Evolutionary conservation across 1,284 basidiomycete genomes (phyloP).

Genomic region (Apiotrichum porosum): DNA sequence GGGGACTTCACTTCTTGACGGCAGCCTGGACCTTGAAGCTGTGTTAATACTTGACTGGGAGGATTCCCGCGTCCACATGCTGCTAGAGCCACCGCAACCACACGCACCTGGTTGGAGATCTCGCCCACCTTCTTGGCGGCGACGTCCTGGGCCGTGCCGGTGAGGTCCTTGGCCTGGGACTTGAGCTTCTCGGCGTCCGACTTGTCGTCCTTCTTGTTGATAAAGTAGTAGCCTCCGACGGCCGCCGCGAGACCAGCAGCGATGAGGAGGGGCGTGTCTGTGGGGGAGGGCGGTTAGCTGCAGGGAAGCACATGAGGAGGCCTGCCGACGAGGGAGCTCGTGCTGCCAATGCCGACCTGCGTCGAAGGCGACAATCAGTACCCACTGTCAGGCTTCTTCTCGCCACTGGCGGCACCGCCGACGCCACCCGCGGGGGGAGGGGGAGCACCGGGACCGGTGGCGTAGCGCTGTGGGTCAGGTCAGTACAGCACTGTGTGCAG

Average conservation of each 20-base stretch:
- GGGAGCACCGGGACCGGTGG: neutral
- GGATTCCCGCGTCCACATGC: too few relatives aligned
- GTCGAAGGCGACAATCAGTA: neutral
- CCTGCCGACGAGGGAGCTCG: neutral
- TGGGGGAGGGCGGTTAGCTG: neutral
- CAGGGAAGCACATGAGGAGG: neutral
- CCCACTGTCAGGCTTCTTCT: constrained; percentile 1
- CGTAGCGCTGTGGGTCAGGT: neutral
- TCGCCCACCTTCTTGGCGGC: too few relatives aligned
- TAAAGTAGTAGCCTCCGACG: too few relatives aligned
- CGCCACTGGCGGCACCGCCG: neutral
- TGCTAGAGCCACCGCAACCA: too few relatives aligned
- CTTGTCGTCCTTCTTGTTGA: too few relatives aligned
- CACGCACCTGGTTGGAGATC: too few relatives aligned
- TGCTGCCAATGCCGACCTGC: neutral
- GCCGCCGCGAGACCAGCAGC: too few relatives aligned
- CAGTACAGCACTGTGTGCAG: neutral
- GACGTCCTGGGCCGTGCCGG: too few relatives aligned
- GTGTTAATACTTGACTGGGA: too few relatives aligned
- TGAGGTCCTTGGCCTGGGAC: neutral
- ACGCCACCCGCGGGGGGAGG: neutral
- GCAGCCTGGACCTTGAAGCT: too few relatives aligned
- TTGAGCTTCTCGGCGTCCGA: neutral
- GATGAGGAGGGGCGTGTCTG: too few relatives aligned
- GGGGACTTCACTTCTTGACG: too few relatives aligned